A percentile compares a stretch with the other conserved stretches of the same genome.
Conservation (phyloP, 306 rosid genomes). For the Rubus parviflorus region DNA sequence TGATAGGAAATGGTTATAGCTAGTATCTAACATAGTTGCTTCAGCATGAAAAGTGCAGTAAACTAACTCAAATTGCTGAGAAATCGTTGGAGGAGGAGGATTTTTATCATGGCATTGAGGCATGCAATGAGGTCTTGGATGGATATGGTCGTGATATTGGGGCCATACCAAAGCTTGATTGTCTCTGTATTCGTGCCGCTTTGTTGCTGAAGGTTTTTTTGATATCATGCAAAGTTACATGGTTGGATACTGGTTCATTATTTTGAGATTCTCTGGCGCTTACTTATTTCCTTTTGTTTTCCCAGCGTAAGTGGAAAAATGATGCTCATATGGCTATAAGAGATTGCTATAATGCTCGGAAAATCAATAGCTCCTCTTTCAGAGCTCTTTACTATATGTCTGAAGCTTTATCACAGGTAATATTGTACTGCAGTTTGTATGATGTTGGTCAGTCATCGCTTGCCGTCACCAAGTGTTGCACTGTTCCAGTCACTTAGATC, state of each 20-base stretch:
- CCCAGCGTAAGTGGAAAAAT: constrained; percentile 95
- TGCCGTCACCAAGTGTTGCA: too few species aligned
- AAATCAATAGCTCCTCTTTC: constrained; percentile 57
- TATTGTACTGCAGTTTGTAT: constrained; percentile 16
- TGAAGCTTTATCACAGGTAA: constrained; percentile 92
- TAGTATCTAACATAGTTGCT: constrained; percentile 37
- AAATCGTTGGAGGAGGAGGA: constrained; percentile 53
- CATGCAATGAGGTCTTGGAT: constrained; percentile 85
- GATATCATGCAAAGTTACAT: constrained; percentile 22
- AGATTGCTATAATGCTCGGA: constrained; percentile 80
- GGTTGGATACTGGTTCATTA: constrained; percentile 20
- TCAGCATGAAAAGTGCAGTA: constrained; percentile 82
- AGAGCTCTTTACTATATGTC: constrained; percentile 68
- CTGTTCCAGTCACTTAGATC: too few species aligned
- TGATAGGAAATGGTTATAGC: not conserved
- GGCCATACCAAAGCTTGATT: constrained; percentile 53
- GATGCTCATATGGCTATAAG: constrained; percentile 90
- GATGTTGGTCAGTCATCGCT: not conserved
- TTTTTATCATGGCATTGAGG: constrained; percentile 75
- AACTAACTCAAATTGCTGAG: constrained; percentile 62
- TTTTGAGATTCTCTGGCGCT: constrained; percentile 11
- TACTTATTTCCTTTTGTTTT: constrained; percentile 4
- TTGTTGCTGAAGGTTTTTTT: constrained; percentile 72
- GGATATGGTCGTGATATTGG: constrained; percentile 52
- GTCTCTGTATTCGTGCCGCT: constrained; percentile 77